Conservation (phyloP, 805 yeast species). For the Sungouiozyma ichnusensis region DNA sequence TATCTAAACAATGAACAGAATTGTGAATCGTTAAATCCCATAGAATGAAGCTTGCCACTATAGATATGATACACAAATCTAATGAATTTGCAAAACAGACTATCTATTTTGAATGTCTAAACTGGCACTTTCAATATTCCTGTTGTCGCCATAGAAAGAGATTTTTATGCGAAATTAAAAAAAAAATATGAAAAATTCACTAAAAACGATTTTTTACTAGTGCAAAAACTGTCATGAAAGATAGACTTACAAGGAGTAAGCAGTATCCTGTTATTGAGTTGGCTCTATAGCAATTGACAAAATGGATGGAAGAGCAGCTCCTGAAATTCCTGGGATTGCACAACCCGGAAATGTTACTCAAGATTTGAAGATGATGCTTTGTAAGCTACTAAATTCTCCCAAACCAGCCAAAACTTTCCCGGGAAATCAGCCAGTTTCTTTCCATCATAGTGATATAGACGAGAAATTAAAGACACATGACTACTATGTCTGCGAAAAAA, state of each 20-base stretch:
- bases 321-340: conserved; percentile 75
- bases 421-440: conserved; percentile 93
- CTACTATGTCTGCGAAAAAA: conserved; percentile 90
- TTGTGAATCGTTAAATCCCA: conserved; percentile 1
- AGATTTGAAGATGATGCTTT: conserved; percentile 58
- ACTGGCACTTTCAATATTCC: no score
- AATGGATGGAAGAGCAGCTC: conserved; percentile 43
- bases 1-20: background rate
- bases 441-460: conserved; percentile 60
- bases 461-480: conserved; percentile 58
- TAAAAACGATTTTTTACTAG: no score
- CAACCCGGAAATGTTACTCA: conserved; percentile 64
- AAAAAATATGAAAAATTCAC: no score
- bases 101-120: no score
- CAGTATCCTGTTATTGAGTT: no score
- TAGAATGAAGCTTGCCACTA: no score
- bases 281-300: background rate
- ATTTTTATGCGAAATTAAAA: no score
- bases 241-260: no score
- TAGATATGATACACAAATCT: no score
- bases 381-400: conserved; percentile 47
- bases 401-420: conserved; percentile 49
- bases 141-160: no score
- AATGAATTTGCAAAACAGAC: no score
- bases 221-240: no score